Percentiles rank a stretch among this genome's conserved stretches.
Conservation (phyloP, 1,284 basidiomycete genomes). For the Puccinia novopanici region DNA sequence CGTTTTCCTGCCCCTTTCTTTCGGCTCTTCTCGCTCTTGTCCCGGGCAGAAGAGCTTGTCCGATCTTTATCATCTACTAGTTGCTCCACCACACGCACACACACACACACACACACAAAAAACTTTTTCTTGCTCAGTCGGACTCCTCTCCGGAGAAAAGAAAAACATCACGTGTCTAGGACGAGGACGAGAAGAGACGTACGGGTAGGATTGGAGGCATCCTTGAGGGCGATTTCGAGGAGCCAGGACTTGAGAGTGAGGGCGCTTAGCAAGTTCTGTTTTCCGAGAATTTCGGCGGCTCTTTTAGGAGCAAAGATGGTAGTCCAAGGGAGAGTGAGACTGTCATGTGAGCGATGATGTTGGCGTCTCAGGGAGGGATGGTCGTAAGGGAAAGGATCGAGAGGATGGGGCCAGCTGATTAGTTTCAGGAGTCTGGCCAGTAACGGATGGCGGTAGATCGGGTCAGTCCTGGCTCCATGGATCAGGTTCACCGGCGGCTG, state of each 20-base stretch:
- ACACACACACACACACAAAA: no score
- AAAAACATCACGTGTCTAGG: no score
- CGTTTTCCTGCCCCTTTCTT: not conserved
- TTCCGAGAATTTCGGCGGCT: constrained; percentile 74
- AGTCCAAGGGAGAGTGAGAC: constrained; percentile 66
- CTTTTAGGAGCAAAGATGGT: constrained; percentile 74
- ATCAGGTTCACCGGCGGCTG: not conserved
- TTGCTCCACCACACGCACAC: not conserved
- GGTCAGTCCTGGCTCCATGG: not conserved
- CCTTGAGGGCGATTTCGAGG: constrained; percentile 68
- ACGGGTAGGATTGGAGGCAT: constrained; percentile 57
- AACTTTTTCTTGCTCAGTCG: no score
- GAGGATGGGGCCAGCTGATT: not conserved
- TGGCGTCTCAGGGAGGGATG: constrained; percentile 16
- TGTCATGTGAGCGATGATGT: constrained; percentile 12
- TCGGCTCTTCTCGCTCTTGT: not conserved
- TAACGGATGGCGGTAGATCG: constrained; percentile 15
- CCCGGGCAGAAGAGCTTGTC: constrained; percentile 21
- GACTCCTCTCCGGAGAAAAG: no score
- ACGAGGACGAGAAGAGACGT: not conserved
- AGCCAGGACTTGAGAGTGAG: constrained; percentile 81
- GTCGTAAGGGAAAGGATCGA: constrained; percentile 2
- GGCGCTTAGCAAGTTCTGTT: constrained; percentile 69
- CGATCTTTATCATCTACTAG: constrained; percentile 54
- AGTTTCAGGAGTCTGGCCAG: not conserved